These are phyloP conservation scores for Nicotiana benthamiana DNA, from an alignment of 257 asterid species.

Conservation along the genomic window DNA sequence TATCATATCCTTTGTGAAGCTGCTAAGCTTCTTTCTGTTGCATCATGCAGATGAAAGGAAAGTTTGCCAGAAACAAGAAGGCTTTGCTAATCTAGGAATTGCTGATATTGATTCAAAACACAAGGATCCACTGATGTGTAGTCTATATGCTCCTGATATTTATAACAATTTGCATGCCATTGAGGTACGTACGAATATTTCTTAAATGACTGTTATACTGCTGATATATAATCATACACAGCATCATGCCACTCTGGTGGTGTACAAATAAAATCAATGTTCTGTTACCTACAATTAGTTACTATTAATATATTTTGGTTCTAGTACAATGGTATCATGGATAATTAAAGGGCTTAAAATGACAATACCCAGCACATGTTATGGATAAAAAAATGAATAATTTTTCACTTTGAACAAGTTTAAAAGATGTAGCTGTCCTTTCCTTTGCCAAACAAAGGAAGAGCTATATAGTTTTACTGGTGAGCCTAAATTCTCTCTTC, in stretches of 20 bases:
- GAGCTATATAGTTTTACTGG: background rate
- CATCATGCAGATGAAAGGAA: conserved; percentile 38
- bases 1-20: background rate
- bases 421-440: background rate
- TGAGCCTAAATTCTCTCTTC: background rate
- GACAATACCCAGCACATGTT: background rate
- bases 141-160: conserved; percentile 68
- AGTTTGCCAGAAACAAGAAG: conserved; percentile 25
- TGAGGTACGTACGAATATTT: conserved; percentile 38
- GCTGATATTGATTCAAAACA: conserved; percentile 51
- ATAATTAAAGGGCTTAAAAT: background rate
- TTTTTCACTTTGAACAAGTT: background rate
- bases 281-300: background rate
- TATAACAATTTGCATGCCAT: conserved; percentile 34
- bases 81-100: conserved; percentile 36
- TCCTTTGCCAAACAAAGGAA: background rate
- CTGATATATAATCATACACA: background rate
- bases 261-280: background rate
- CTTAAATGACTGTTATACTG: background rate
- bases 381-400: background rate
- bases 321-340: background rate
- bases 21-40: conserved; percentile 19
- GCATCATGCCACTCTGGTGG: background rate
- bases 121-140: conserved; percentile 59
- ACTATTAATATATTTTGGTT: background rate